Evolutionary conservation across 495 filamentous ascomycete species (phyloP).

Genomic region (Tuber magnatum): DNA sequence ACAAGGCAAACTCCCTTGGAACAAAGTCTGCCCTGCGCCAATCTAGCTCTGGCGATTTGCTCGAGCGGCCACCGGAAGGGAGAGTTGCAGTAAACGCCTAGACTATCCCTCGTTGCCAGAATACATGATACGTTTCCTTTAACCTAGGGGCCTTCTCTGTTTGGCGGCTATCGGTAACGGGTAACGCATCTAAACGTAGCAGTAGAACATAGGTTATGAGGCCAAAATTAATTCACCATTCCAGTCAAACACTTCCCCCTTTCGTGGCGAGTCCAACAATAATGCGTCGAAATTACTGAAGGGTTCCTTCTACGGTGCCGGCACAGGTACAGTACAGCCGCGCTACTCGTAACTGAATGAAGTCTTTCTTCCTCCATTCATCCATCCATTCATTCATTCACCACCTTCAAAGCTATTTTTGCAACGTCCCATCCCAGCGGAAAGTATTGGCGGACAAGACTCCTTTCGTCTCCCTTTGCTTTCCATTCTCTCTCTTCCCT

Average conservation of each 20-base stretch:
- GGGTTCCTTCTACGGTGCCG: background rate
- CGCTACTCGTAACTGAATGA: background rate
- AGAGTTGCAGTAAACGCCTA: background rate
- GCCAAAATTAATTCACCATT: background rate
- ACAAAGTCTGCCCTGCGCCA: background rate
- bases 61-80: background rate
- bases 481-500: background rate
- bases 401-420: background rate
- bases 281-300: background rate
- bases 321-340: background rate
- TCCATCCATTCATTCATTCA: background rate
- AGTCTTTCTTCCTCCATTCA: background rate
- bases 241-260: background rate
- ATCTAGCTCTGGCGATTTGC: background rate
- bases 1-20: background rate
- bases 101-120: background rate
- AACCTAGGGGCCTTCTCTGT: background rate
- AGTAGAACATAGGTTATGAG: background rate
- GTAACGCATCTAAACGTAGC: background rate
- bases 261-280: background rate
- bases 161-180: conserved; percentile 4
- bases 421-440: background rate
- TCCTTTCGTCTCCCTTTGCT: background rate
- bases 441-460: background rate
- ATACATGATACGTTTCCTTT: background rate